Conservation (phyloP, 2,329 filamentous ascomycete genomes). For the Hymenoscyphus infarciens region DNA sequence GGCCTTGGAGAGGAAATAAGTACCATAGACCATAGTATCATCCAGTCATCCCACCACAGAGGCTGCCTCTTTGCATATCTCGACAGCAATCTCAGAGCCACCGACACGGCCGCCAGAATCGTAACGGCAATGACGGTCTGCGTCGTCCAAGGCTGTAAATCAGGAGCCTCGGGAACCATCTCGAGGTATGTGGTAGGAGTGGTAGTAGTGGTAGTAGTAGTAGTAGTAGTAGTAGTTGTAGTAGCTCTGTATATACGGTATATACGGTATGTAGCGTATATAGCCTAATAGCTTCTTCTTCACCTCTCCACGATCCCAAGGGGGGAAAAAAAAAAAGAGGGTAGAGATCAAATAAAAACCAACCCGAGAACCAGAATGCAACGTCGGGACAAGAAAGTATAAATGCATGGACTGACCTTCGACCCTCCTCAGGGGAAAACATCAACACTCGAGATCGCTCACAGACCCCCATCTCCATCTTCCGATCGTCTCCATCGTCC, state of each 20-base stretch:
- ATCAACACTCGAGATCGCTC: background rate
- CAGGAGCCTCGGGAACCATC: background rate
- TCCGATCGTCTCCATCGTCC: background rate
- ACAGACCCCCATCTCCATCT: too few species aligned
- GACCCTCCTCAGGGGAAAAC: background rate
- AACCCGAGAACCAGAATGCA: background rate
- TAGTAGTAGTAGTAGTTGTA: too few species aligned
- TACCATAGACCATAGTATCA: constrained; percentile 48
- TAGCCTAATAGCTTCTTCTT: background rate
- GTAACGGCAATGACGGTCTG: background rate
- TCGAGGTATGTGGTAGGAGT: too few species aligned
- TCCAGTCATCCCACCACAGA: constrained; percentile 50
- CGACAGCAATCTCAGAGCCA: constrained; percentile 41
- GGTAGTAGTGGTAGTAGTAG: too few species aligned
- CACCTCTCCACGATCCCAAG: background rate
- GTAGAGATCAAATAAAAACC: background rate
- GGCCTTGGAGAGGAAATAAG: background rate
- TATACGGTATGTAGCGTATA: too few species aligned
- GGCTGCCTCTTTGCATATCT: constrained; percentile 42
- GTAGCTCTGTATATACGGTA: too few species aligned
- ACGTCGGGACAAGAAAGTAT: background rate
- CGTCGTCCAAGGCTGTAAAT: constrained; percentile 5
- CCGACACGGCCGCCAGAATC: constrained; percentile 38
- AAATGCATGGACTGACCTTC: background rate
- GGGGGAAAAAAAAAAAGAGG: background rate